Conservation (phyloP, 352 stramenopile species). For the Phytophthora syringae region DNA sequence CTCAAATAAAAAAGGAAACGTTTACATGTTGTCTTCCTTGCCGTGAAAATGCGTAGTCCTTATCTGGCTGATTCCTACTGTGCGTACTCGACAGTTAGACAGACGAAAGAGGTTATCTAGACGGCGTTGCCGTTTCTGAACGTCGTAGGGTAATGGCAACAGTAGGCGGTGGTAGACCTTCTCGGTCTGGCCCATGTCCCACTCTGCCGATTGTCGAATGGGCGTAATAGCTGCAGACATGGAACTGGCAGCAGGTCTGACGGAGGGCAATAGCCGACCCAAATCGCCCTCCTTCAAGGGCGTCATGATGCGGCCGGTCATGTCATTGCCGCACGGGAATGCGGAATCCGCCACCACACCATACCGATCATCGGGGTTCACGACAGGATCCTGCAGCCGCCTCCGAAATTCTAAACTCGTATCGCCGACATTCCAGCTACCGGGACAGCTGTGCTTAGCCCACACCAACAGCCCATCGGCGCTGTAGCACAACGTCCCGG, state of each 20-base stretch:
- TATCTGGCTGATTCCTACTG: too few species aligned
- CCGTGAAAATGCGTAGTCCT: too few species aligned
- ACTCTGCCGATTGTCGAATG: not conserved
- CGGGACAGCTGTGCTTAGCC: constrained; percentile 19
- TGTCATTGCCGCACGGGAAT: not conserved
- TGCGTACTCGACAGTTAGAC: too few species aligned
- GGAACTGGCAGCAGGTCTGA: not conserved
- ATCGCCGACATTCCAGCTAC: constrained; percentile 22
- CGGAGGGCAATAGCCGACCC: not conserved
- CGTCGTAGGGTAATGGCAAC: too few species aligned
- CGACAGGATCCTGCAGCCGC: not conserved
- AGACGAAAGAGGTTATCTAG: too few species aligned
- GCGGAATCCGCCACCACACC: constrained; percentile 9
- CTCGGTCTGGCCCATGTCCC: too few species aligned
- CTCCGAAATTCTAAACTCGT: not conserved
- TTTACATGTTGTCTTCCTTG: too few species aligned
- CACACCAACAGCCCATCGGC: constrained; percentile 15
- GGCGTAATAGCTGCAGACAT: not conserved
- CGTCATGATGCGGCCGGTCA: not conserved
- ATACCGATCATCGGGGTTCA: not conserved
- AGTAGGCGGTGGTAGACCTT: too few species aligned
- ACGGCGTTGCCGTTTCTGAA: too few species aligned
- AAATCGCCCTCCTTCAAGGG: constrained; percentile 3
- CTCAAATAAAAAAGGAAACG: too few species aligned
- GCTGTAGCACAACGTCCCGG: constrained; percentile 18